Evolutionary conservation across 805 yeast genomes (phyloP).

Genomic region (Teunomyces pallodes): DNA sequence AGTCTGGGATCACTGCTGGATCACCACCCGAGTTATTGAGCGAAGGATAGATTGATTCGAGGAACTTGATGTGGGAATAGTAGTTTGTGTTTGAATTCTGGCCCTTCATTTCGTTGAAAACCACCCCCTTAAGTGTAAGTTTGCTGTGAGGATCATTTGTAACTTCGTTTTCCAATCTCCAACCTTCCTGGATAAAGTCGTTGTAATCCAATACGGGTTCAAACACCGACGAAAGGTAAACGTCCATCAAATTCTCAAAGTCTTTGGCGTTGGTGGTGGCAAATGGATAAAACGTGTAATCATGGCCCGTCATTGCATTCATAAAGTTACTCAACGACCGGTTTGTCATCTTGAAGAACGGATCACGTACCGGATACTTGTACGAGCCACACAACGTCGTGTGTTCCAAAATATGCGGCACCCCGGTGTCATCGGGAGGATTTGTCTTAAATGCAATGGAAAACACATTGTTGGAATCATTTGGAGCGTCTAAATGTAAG

Average conservation of each 20-base stretch:
- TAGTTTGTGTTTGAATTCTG: slow-evolving; percentile 88
- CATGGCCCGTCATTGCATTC: slow-evolving; percentile 99
- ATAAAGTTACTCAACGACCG: slow-evolving; percentile 92
- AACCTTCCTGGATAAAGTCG: slow-evolving; percentile 94
- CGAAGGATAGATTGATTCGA: slow-evolving; percentile 79
- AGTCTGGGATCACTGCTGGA: slow-evolving; percentile 72
- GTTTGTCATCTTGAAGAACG: slow-evolving; percentile 95
- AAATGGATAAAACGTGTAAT: slow-evolving; percentile 93
- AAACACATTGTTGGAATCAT: slow-evolving; percentile 84
- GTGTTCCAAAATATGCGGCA: slow-evolving; percentile 95
- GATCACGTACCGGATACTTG: slow-evolving; percentile 92
- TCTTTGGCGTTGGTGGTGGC: slow-evolving; percentile 88
- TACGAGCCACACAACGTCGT: slow-evolving; percentile 93
- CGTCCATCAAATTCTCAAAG: slow-evolving; percentile 77
- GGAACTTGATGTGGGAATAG: slow-evolving; percentile 78
- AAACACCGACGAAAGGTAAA: slow-evolving; percentile 83
- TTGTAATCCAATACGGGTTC: slow-evolving; percentile 73
- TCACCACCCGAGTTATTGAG: slow-evolving; percentile 93
- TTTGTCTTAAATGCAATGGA: slow-evolving; percentile 88
- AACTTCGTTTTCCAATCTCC: slow-evolving; percentile 83
- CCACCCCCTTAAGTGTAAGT: slow-evolving; percentile 87
- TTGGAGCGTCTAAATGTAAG: slow-evolving; percentile 75
- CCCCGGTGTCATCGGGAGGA: slow-evolving; percentile 93
- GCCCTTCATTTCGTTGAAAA: slow-evolving; percentile 98
- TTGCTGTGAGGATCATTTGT: slow-evolving; percentile 58